Base-by-base conservation (phyloP, 805 yeast species). In the Wickerhamiella brachini region DNA sequence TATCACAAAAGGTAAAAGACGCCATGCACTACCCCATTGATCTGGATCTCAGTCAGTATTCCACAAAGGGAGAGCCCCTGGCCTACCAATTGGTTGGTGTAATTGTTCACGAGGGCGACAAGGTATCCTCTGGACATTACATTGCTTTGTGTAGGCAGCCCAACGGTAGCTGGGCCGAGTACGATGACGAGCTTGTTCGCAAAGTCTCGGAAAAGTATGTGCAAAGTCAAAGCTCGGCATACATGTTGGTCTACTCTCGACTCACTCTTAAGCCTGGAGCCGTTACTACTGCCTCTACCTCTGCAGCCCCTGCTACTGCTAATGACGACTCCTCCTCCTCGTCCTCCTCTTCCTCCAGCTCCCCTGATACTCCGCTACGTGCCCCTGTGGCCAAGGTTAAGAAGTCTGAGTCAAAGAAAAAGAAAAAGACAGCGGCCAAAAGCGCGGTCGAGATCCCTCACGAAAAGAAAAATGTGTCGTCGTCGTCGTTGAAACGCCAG, bases 71-170 rank as follows among this genome's bases (percentile, higher is more conserved):
- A 5, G 53, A 56, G 23, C 79, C 81, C 1, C 75, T 76, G 5
- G 68, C 71, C 38, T 93, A 93, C 67, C 83, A 81, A 63, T 73
- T 93, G 56, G 73, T 79, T 17, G 79, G 89, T 21, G 95, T 90
- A 17, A 85, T 90, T 54, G 90, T 88, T 4, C 98, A 93, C 63
- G 95, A 86, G 60, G 98, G 98, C 42, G 74, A 97, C 56, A 84
- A 95, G 1, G 81, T 89, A 13, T 80, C 88, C 45, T 81, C 93
- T 2, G 98, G 98, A 3, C 98, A 93, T 66, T 93, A 93, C 62
- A 78, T 88, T 53, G 85, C 95, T 0, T 87, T 85, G 63, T 85
- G 95, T 63, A 77, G 83, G 55, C 96, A 89, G 66, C 95, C 97
- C 0, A 93, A 85, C 66, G 90, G 88, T 1, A 68, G 83, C 1